Conservation (phyloP, 1,284 basidiomycete genomes). For the Inonotus hispidus region DNA sequence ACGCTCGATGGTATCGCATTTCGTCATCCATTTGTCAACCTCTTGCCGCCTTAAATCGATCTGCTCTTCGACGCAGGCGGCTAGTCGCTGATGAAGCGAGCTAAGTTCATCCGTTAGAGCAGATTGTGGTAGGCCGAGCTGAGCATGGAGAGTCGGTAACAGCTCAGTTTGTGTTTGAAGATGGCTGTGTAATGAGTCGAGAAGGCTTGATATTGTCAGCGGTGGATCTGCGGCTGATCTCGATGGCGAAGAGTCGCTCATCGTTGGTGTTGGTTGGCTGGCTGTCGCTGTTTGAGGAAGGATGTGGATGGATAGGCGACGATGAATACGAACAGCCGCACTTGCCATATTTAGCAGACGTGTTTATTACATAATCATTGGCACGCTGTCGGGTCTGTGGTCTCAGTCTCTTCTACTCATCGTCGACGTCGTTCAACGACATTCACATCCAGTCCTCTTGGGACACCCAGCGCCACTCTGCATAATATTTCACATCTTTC, state of each 20-base stretch:
- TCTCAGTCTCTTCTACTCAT: neutral
- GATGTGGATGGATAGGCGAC: neutral
- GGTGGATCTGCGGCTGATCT: constrained; percentile 22
- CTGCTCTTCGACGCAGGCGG: constrained; percentile 63
- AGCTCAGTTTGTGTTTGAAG: constrained; percentile 71
- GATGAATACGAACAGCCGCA: neutral
- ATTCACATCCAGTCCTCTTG: neutral
- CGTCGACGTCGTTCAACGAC: neutral
- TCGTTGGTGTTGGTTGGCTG: neutral
- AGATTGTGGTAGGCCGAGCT: constrained; percentile 65
- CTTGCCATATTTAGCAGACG: neutral
- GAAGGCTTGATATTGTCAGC: constrained; percentile 49
- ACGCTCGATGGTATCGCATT: constrained; percentile 56
- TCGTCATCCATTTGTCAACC: constrained; percentile 63
- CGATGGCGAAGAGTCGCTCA: constrained; percentile 13
- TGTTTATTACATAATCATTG: neutral
- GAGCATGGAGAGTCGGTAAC: constrained; percentile 62
- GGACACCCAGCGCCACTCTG: neutral
- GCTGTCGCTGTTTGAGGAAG: neutral
- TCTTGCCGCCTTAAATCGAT: constrained; percentile 60
- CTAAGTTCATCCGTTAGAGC: constrained; percentile 72
- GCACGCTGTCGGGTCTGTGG: neutral
- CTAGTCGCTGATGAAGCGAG: constrained; percentile 58
- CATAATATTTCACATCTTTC: neutral
- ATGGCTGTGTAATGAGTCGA: constrained; percentile 73